phyloP scores from a whole-genome alignment of 2,329 filamentous ascomycete species.

The Aureobasidium melanogenum region DNA sequence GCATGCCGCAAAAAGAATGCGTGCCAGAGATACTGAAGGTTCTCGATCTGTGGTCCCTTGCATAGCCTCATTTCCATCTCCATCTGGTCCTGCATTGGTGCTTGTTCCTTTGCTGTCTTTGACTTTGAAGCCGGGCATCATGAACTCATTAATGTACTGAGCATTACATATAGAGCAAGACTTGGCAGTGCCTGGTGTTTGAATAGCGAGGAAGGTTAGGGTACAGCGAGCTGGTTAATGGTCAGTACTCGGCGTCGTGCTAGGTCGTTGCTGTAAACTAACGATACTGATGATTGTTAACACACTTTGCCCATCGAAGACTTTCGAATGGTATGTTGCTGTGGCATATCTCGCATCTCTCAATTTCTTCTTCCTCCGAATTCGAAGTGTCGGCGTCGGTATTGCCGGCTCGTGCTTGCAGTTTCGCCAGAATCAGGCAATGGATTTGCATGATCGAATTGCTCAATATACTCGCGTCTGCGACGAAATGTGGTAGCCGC shows the following conservation, averaged over 20 bases:
- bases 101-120: not conserved
- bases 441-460: slow-evolving; percentile 12
- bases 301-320: slow-evolving; percentile 38
- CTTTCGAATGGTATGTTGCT: slow-evolving; percentile 40
- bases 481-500: slow-evolving; percentile 17
- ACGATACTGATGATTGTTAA: slow-evolving; percentile 44
- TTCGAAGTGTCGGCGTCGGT: not conserved
- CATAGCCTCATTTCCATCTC: slow-evolving; percentile 9
- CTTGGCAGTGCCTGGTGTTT: slow-evolving; percentile 45
- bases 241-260: slow-evolving; percentile 6
- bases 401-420: slow-evolving; percentile 7
- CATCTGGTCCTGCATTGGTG: not conserved
- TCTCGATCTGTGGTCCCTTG: slow-evolving; percentile 14
- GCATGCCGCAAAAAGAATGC: slow-evolving; percentile 27
- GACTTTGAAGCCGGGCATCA: slow-evolving; percentile 4
- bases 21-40: slow-evolving; percentile 20
- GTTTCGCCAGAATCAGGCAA: slow-evolving; percentile 11
- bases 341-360: slow-evolving; percentile 46
- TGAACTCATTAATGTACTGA: slow-evolving; percentile 40
- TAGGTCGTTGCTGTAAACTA: slow-evolving; percentile 14
- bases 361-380: slow-evolving; percentile 19
- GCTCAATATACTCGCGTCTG: slow-evolving; percentile 14
- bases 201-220: slow-evolving; percentile 46
- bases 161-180: slow-evolving; percentile 44
- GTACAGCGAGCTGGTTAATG: slow-evolving; percentile 39